Percentiles rank a stretch among this genome's conserved stretches.
phyloP scores from a whole-genome alignment of 352 stramenopile species.

The Pythium chondricola region DNA sequence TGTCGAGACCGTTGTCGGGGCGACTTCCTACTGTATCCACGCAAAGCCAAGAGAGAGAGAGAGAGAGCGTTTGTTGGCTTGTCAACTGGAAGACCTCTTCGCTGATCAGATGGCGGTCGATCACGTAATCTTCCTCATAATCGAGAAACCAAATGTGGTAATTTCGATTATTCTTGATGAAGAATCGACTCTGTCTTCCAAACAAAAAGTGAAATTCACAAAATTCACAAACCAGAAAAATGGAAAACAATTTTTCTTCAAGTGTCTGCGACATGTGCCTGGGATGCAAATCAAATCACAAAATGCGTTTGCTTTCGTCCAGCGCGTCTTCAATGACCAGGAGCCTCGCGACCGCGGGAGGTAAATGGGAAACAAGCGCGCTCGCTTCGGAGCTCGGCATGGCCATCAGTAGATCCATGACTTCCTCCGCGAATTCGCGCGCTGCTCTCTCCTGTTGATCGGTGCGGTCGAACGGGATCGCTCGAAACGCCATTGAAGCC shows the following conservation, averaged over 20 bases:
- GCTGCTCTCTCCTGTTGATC: constrained; percentile 48
- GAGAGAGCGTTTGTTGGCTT: too few relatives aligned
- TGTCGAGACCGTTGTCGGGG: too few relatives aligned
- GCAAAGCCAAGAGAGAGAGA: too few relatives aligned
- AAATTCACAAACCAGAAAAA: background rate
- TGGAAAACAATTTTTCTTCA: background rate
- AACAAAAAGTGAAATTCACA: background rate
- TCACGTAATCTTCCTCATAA: too few relatives aligned
- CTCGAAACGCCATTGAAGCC: constrained; percentile 40
- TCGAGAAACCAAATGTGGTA: background rate
- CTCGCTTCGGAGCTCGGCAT: constrained; percentile 6
- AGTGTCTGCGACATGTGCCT: background rate
- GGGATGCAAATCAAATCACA: constrained; percentile 11
- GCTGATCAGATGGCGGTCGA: too few relatives aligned
- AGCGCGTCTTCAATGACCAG: background rate
- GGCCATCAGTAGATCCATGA: constrained; percentile 18
- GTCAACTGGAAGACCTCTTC: too few relatives aligned
- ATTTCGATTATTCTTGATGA: background rate
- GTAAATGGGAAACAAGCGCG: constrained; percentile 5
- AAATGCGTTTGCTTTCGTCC: constrained; percentile 5
- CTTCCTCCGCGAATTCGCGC: constrained; percentile 47
- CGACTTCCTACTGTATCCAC: too few relatives aligned
- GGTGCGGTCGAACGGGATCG: constrained; percentile 48
- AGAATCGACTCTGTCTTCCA: background rate
- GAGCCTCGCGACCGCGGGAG: constrained; percentile 2